Base-by-base conservation (phyloP, 805 yeast genomes). In the Kuraishia capsulata region DNA sequence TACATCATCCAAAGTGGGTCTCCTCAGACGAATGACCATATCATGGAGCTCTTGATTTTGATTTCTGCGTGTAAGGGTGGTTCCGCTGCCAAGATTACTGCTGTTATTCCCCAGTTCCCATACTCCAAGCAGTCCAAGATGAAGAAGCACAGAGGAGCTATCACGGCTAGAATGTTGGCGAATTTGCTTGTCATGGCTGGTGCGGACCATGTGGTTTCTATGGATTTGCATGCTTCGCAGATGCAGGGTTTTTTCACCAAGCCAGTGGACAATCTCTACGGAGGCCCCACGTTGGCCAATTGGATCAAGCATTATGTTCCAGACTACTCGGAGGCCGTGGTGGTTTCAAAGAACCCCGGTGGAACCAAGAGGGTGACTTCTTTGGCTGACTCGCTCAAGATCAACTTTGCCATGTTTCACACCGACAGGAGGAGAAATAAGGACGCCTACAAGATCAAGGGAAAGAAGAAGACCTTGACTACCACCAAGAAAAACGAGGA, bases 101-200 rank as follows among this genome's bases (percentile, higher is more conserved):
- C 97, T 8, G 98, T 92, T 24, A 80, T 92, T 38, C 99, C 99
- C 1, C 95, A 88, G 61, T 94, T 90, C 59, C 98, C 98, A 25
- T 92, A 92, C 65, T 86, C 97, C 10, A 84, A 90, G 61, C 99
- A 92, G 63, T 79, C 90, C 48, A 92, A 94, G 65, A 92, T 92
- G 99, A 92, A 92, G 67, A 92, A 88, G 61, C 97, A 92, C 57
- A 73, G 99, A 62, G 98, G 98, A 39, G 97, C 98, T 30, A 92
- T 92, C 53, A 90, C 98, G 3, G 98, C 98, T 13, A 76, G 97
- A 57, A 85, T 92, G 97, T 72, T 92, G 56, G 97, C 99, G 43
- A 92, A 92, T 51, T 65, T 92, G 54, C 67, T 92, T 45, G 78
- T 88, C 41, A 94, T 92, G 94, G 97, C 98, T 3, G 99, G 99